phyloP scores from a whole-genome alignment of 2,329 filamentous ascomycete species.

The Cladorrhinum sp. region DNA sequence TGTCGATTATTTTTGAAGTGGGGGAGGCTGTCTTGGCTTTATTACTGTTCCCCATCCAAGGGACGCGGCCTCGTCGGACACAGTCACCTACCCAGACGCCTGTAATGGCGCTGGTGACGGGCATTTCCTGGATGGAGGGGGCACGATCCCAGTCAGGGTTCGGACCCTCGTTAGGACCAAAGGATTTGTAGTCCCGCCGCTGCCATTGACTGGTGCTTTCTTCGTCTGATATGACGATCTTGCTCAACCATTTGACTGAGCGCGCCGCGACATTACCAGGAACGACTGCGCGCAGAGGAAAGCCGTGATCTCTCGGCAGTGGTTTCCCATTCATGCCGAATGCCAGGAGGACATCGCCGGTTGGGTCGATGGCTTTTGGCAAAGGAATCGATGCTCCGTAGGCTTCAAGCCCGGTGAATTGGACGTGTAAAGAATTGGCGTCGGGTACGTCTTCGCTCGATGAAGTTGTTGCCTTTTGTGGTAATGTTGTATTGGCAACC shows the following conservation, averaged over 20 bases:
- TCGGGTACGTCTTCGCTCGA: slow-evolving; percentile 40
- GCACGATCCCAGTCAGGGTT: slow-evolving; percentile 61
- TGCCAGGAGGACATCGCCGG: slow-evolving; percentile 63
- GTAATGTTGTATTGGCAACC: slow-evolving; percentile 17
- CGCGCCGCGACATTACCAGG: slow-evolving; percentile 65
- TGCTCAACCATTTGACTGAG: slow-evolving; percentile 66
- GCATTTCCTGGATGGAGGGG: slow-evolving; percentile 65
- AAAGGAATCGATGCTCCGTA: slow-evolving; percentile 62
- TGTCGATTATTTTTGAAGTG: slow-evolving; percentile 14
- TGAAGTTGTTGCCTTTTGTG: slow-evolving; percentile 21
- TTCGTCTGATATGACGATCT: slow-evolving; percentile 62
- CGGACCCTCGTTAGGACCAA: slow-evolving; percentile 58
- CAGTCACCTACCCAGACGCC: slow-evolving; percentile 42
- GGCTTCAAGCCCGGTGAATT: slow-evolving; percentile 58
- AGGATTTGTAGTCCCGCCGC: slow-evolving; percentile 65
- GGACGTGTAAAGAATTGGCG: slow-evolving; percentile 47
- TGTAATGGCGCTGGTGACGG: slow-evolving; percentile 65
- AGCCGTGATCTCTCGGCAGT: slow-evolving; percentile 64
- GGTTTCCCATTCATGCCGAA: slow-evolving; percentile 65
- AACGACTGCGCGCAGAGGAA: slow-evolving; percentile 59
- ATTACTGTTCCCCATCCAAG: slow-evolving; percentile 20
- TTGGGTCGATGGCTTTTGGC: slow-evolving; percentile 54
- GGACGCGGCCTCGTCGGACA: slow-evolving; percentile 22
- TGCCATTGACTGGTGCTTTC: slow-evolving; percentile 66
- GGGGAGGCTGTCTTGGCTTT: not conserved